phyloP scores from a whole-genome alignment of 73 alveolate genomes.

The Stentor roeselii region DNA sequence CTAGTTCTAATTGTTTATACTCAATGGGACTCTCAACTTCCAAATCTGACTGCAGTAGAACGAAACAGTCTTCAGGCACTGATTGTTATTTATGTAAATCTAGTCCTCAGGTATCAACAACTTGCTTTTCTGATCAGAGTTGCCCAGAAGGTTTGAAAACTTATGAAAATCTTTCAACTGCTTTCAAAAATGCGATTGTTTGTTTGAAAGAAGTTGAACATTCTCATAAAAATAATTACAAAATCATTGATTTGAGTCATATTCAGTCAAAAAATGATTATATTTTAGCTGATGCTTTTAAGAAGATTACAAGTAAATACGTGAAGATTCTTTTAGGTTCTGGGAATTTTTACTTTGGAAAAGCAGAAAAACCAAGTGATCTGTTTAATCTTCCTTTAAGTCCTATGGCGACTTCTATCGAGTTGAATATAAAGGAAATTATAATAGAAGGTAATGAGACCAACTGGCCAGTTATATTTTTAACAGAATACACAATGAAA shows the following conservation, averaged over 20 bases:
- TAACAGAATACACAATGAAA: background rate
- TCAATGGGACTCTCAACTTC: slow-evolving; percentile 2
- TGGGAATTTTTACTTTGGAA: background rate
- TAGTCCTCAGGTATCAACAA: background rate
- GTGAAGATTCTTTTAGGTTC: background rate
- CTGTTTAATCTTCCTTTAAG: background rate
- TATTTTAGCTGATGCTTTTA: background rate
- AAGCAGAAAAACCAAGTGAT: background rate
- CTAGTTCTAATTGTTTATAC: background rate
- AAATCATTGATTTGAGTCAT: background rate
- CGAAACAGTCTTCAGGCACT: background rate
- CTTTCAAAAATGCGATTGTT: background rate
- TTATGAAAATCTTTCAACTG: background rate
- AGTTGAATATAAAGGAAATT: background rate
- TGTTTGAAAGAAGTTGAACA: background rate
- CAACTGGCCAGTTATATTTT: background rate
- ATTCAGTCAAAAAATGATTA: background rate
- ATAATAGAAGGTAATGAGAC: background rate
- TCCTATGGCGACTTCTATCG: background rate
- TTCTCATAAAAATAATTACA: background rate
- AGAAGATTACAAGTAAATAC: background rate
- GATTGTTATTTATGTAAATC: background rate
- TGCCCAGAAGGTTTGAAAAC: background rate
- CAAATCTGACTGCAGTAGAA: background rate
- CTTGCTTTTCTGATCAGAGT: background rate